Conservation (phyloP, 2,329 filamentous ascomycete genomes). For the Talaromyces sp. region DNA sequence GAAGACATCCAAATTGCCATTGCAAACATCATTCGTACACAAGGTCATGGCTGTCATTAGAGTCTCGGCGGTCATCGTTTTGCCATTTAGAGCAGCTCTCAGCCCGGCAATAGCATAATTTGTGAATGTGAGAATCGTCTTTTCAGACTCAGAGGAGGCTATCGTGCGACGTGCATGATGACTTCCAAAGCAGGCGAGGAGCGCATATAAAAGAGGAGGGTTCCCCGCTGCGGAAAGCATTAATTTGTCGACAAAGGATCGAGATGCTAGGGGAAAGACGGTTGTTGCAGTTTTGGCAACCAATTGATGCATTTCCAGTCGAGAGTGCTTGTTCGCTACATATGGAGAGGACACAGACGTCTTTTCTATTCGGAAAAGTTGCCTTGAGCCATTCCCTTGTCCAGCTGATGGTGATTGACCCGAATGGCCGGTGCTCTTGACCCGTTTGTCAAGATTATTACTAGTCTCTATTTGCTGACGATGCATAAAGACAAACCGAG, state of each 20-base stretch:
- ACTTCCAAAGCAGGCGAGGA: conserved; percentile 23
- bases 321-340: conserved; percentile 13
- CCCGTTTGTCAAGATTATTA: not conserved
- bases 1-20: conserved; percentile 24
- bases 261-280: conserved; percentile 22
- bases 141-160: conserved; percentile 11
- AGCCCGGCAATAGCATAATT: conserved; percentile 21
- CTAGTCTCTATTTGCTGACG: not conserved
- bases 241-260: conserved; percentile 19
- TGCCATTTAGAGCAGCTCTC: conserved; percentile 14
- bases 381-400: not conserved
- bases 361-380: not conserved
- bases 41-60: conserved; percentile 24
- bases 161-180: conserved; percentile 22
- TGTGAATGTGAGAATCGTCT: conserved; percentile 21
- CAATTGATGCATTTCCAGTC: conserved; percentile 22
- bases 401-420: not conserved
- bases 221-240: conserved; percentile 20
- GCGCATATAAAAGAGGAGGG: conserved; percentile 22
- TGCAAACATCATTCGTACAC: conserved; percentile 30
- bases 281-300: conserved; percentile 20
- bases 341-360: not conserved
- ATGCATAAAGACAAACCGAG: conserved; percentile 16
- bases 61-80: conserved; percentile 17
- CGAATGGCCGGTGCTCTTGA: not conserved